Evolutionary conservation across 306 rosid species (phyloP).

Genomic region (Cucumis hystrix): DNA sequence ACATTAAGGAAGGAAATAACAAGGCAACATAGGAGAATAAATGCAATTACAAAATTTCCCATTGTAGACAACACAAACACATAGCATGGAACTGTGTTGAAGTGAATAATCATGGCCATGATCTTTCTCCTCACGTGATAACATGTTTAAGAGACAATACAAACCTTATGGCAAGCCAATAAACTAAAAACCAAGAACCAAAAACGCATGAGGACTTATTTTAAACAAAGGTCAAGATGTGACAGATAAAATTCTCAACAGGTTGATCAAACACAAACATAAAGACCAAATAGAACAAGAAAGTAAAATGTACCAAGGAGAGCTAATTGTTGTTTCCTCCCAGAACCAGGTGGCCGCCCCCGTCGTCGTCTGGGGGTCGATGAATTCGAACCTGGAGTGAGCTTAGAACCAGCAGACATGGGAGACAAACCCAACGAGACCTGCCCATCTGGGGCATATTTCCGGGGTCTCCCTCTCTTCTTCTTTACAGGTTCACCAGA

Average conservation of each 20-base stretch:
- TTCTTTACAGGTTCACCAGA: conserved; percentile 62
- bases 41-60: neutral
- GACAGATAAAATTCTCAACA: neutral
- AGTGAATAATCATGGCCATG: neutral
- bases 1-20: neutral
- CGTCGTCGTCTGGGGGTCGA: conserved; percentile 32
- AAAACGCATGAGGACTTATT: neutral
- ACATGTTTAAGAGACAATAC: neutral
- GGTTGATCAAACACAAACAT: neutral
- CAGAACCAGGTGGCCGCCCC: conserved; percentile 84
- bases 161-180: neutral
- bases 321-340: conserved; percentile 89
- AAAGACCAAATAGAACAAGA: neutral
- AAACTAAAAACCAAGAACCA: neutral
- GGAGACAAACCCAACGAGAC: conserved; percentile 73
- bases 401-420: conserved; percentile 39
- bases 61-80: neutral
- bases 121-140: neutral
- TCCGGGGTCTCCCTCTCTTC: conserved; percentile 96
- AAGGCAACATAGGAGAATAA: neutral
- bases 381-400: conserved; percentile 34
- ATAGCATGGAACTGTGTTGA: neutral
- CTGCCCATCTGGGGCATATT: conserved; percentile 66
- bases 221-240: neutral
- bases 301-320: conserved; percentile 41